Evolutionary conservation across 768 basidiomycete genomes (phyloP).

Genomic region (Lactarius tabidus): DNA sequence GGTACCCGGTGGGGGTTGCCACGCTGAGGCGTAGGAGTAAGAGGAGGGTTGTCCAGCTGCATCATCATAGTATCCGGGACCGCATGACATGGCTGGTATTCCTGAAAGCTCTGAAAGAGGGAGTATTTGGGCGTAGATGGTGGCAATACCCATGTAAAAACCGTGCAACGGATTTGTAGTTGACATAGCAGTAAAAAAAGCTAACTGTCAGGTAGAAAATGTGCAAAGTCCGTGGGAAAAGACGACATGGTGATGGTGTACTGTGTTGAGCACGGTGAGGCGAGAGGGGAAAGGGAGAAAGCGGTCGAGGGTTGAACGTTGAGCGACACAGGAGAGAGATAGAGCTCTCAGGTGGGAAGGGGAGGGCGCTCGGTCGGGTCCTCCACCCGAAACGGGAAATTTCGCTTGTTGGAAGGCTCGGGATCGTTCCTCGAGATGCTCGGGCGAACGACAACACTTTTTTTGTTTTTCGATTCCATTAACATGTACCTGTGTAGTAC

Average conservation of each 20-base stretch:
- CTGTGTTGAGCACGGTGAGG: conserved; percentile 6
- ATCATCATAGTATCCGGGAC: conserved; percentile 3
- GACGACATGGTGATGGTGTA: neutral
- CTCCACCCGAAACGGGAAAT: conserved; percentile 1
- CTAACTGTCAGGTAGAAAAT: neutral
- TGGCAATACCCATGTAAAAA: conserved; percentile 9
- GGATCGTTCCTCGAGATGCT: neutral
- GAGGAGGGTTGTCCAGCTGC: conserved; percentile 16
- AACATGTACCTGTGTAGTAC: too few species aligned
- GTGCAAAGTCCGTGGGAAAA: conserved; percentile 7
- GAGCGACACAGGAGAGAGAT: neutral
- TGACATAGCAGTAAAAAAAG: neutral
- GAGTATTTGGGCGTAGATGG: conserved; percentile 9
- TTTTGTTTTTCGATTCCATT: too few species aligned
- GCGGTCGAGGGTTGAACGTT: too few species aligned
- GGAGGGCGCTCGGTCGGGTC: neutral
- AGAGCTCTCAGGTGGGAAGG: conserved; percentile 14
- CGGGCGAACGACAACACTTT: neutral
- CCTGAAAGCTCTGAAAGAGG: conserved; percentile 13
- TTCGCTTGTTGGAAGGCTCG: conserved; percentile 9
- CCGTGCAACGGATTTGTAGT: conserved; percentile 3
- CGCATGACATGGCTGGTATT: conserved; percentile 14
- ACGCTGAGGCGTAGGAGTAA: neutral
- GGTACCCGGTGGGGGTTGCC: conserved; percentile 2
- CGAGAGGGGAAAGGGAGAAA: conserved; percentile 6